Base-by-base conservation (phyloP, 306 rosid genomes). In the Oxytropis ochrocephala region DNA sequence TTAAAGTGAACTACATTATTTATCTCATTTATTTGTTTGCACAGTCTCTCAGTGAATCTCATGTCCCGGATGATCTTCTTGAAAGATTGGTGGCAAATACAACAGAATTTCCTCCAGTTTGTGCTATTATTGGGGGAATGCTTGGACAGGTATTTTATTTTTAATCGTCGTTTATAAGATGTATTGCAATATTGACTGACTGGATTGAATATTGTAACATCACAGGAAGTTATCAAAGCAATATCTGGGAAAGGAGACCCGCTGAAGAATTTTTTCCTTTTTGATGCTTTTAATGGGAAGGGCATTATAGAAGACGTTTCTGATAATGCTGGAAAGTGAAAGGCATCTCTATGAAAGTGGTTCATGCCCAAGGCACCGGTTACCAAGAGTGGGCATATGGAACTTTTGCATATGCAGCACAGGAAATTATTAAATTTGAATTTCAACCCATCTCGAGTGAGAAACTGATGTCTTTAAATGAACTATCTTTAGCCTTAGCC, bases 191-290 rank as follows among this genome's bases (percentile, higher is more conserved):
- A 7, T 8, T 54, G 30, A 12, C 65, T 68, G 33, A 81, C 67
- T 10, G 9, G 5, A 27, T 47, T 48, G 12, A 19, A 5, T 61
- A 5, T 49, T 72, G 19, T 63, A 62, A 47, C 24, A 54, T 75
- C 16, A 4, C 79, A 91, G 99, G 99, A 95, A 85, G 97, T 95
- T 50, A 95, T 95, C 73, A 95, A 95, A 78, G 91, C 95, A 39
- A 89, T 95, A 64, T 95, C 99, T 6, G 95, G 91, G 35, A 95
- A 89, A 83, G 96, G 97, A 38, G 96, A 89, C 3, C 92, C 97
- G 8, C 61, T 91, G 3, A 91, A 84, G 76, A 95, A 91, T 57
- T 91, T 88, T 60, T 91, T 88, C 89, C 89, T 85, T 73, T 94
- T 81, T 51, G 96, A 94, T 71, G 91, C 88, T 33, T 64, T 86